Base-by-base conservation (phyloP, 1,284 basidiomycete species). In the Kalmanozyma brasiliensis region DNA sequence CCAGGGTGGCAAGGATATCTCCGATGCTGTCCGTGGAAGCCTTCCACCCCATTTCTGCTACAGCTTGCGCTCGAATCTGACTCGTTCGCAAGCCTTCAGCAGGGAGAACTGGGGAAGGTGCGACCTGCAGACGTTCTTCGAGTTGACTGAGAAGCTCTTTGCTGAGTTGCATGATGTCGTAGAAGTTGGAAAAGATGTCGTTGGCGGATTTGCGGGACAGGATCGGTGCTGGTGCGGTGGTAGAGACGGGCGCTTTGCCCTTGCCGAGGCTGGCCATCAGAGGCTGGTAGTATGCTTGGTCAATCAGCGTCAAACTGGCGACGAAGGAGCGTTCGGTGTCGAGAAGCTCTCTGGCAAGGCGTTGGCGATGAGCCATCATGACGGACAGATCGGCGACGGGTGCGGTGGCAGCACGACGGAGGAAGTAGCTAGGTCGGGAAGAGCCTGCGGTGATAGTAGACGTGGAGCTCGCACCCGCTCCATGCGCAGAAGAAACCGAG, bases 121-220 rank as follows among this genome's bases (percentile, higher is more conserved):
- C 17, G n/a, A 93, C 3, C 10, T 65, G 63, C 8, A 81, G 36
- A 8, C 80, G 67, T 44, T 76, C 77, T 41, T 80, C 79, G 24
- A 92, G 85, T 4, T 88, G 86, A 14, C 86, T 84, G 62, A 89
- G 87, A 77, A 93, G 89, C n/a, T 90, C 88, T 47, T 87, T 89
- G 82, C 93, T 91, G 51, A 94, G 86, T 73, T 92, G 91, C 87
- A 91, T 90, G 42, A 95, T 93, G 83, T 94, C 92, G 78, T 91
- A 88, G 77, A 94, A 93, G 81, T 94, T 94, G 67, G 89, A 89
- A 82, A 95, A 95, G 44, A 94, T 86, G 16, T 89, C 86, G 3
- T 87, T 89, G 62, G 94, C 86, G 44, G 88, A 87, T 13, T 87
- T 83, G 57, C 90, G 88, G 52, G 88, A 86, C 45, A 94, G 85